Conservation (phyloP, 2,329 filamentous ascomycete species). For the Diaporthe humulicola region DNA sequence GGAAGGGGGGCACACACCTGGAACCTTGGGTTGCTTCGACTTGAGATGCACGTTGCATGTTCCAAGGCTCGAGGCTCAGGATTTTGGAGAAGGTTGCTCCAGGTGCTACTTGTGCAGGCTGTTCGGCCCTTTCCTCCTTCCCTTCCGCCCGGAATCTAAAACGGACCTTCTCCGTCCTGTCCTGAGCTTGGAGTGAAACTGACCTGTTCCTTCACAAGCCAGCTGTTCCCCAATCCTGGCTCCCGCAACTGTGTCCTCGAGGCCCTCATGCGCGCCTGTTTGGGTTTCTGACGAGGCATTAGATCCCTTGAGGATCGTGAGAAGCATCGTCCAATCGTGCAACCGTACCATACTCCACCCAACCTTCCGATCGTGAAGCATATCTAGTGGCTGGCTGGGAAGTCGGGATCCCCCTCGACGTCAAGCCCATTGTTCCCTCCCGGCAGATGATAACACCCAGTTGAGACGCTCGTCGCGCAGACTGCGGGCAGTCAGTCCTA, state of each 20-base stretch:
- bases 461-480: conserved; percentile 34
- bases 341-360: neutral
- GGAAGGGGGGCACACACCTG: neutral
- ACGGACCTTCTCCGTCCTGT: conserved; percentile 1
- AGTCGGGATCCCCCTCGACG: conserved; percentile 5
- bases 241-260: conserved; percentile 7
- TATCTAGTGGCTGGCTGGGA: conserved; percentile 23
- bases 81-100: neutral
- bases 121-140: conserved; percentile 37
- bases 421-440: neutral
- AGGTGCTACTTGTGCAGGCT: neutral
- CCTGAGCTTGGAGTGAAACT: conserved; percentile 2
- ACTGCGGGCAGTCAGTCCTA: conserved; percentile 32
- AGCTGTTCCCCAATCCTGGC: neutral
- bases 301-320: neutral
- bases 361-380: neutral
- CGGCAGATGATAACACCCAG: conserved; percentile 31
- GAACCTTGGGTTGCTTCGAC: conserved; percentile 25
- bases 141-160: conserved; percentile 25
- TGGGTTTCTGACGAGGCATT: conserved; percentile 1
- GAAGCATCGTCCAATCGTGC: neutral
- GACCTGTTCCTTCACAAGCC: conserved; percentile 22
- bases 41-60: neutral
- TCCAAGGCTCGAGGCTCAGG: conserved; percentile 4
- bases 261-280: neutral